Percentiles rank a stretch among this genome's conserved stretches.
These are phyloP conservation scores for Scenedesmus sp. DNA, from an alignment of 163 green algal species.

Conservation along the genomic window DNA sequence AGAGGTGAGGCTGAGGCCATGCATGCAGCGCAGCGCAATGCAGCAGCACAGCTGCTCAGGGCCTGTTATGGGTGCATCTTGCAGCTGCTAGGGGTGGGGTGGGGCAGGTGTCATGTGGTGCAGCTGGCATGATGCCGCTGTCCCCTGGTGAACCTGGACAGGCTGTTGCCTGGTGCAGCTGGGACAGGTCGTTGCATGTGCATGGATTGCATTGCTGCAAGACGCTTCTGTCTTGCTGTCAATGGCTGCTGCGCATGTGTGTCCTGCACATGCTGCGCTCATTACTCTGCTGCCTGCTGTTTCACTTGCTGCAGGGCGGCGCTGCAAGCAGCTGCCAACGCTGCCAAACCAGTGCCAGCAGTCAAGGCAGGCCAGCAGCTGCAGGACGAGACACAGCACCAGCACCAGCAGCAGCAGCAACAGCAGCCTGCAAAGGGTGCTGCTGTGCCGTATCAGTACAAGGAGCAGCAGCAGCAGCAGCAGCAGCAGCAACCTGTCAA, in stretches of 20 bases:
- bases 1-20: neutral
- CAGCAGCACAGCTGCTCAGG: neutral
- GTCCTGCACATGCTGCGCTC: neutral
- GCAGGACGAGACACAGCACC: neutral
- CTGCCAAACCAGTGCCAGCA: neutral
- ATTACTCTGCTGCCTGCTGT: neutral
- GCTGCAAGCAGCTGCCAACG: conserved; percentile 39
- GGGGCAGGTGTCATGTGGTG: too few species aligned
- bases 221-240: neutral
- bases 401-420: conserved; percentile 18
- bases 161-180: too few species aligned
- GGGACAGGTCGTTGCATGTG: too few species aligned
- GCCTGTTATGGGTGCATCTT: neutral
- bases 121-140: too few species aligned
- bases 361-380: neutral
- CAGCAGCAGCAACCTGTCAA: conserved; percentile 31
- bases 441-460: conserved; percentile 25
- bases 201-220: neutral
- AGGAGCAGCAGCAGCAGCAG: conserved; percentile 39
- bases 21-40: too few species aligned
- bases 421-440: neutral
- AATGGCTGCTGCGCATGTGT: neutral
- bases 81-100: too few species aligned
- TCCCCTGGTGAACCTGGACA: too few species aligned
- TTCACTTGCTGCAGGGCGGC: conserved; percentile 22